A percentile compares a stretch with the other conserved stretches of the same genome.
Conservation (phyloP, 345 rosid genomes). For the Theobroma cacao region DNA sequence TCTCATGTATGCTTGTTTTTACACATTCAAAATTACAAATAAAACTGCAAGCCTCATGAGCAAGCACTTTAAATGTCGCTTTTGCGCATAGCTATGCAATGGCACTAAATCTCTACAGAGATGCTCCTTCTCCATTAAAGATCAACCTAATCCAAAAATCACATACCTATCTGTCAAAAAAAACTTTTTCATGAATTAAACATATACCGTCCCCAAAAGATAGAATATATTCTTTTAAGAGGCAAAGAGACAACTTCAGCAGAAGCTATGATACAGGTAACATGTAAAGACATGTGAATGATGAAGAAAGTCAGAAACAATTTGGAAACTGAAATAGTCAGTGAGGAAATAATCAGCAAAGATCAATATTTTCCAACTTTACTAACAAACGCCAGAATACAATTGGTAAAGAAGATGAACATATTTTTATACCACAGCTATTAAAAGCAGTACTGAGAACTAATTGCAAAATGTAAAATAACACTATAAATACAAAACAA, state of each 20-base stretch:
- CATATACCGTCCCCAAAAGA: background rate
- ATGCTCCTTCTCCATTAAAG: background rate
- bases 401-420: background rate
- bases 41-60: background rate
- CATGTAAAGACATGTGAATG: background rate
- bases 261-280: background rate
- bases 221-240: background rate
- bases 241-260: background rate
- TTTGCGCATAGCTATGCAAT: background rate
- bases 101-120: background rate
- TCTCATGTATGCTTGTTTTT: background rate
- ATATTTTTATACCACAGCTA: background rate
- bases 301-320: background rate
- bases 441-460: background rate
- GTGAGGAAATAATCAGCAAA: background rate
- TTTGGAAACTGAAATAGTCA: background rate
- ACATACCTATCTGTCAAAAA: background rate
- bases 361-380: background rate
- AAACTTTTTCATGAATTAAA: background rate
- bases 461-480: background rate
- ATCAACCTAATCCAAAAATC: background rate
- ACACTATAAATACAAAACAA: background rate
- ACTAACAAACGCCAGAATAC: background rate
- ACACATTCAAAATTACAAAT: background rate
- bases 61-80: background rate